These are phyloP conservation scores for Saxophila tyrrhenica DNA, from an alignment of 495 filamentous ascomycete genomes.

Conservation along the genomic window DNA sequence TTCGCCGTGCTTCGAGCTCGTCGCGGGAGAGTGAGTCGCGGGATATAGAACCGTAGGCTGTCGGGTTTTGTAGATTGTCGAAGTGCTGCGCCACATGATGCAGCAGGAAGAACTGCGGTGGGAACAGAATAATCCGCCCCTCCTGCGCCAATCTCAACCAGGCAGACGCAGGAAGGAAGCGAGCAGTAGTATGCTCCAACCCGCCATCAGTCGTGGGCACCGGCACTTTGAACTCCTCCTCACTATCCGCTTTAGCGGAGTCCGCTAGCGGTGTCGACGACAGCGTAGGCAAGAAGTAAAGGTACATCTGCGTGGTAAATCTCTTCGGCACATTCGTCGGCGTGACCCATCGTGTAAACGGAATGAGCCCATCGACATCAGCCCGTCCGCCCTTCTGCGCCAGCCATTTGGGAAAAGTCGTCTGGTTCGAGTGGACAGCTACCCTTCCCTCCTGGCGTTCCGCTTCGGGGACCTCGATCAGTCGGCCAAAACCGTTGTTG, in stretches of 20 bases:
- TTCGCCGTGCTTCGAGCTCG: slow-evolving; percentile 44
- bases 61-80: slow-evolving; percentile 30
- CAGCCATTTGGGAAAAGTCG: slow-evolving; percentile 59
- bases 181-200: slow-evolving; percentile 68
- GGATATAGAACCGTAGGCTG: slow-evolving; percentile 15
- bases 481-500: slow-evolving; percentile 29
- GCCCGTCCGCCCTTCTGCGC: slow-evolving; percentile 44
- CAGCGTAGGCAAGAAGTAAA: slow-evolving; percentile 74
- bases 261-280: slow-evolving; percentile 28
- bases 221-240: slow-evolving; percentile 31
- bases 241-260: not conserved
- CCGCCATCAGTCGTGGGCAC: slow-evolving; percentile 73
- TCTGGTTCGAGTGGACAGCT: slow-evolving; percentile 49
- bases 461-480: slow-evolving; percentile 47
- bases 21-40: slow-evolving; percentile 27
- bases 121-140: slow-evolving; percentile 72
- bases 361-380: slow-evolving; percentile 60
- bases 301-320: slow-evolving; percentile 91
- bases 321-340: slow-evolving; percentile 58
- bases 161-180: slow-evolving; percentile 54
- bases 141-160: slow-evolving; percentile 54
- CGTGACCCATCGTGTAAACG: slow-evolving; percentile 89
- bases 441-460: slow-evolving; percentile 55
- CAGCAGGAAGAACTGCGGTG: slow-evolving; percentile 78
- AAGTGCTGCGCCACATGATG: slow-evolving; percentile 53